Base-by-base conservation (phyloP, 75 land plant species). In the Azolla pinnata region DNA sequence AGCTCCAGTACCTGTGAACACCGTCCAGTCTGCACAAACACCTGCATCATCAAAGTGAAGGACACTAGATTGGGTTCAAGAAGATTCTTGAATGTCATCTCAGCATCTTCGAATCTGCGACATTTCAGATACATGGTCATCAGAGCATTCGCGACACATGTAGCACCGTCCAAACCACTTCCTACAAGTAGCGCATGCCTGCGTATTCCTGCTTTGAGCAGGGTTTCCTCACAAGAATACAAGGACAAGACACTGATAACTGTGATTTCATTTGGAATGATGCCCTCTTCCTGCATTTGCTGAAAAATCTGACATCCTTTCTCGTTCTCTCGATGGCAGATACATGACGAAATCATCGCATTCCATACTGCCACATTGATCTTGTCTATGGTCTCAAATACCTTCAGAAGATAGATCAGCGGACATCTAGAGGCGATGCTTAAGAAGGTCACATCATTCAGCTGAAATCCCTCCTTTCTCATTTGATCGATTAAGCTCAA, bases 121-220 rank as follows among this genome's bases (percentile, higher is more conserved):
- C 76, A 72, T 29, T 72, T 76, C 32, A 57, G 52, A 29, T 76
- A 76, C 75, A 72, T 66, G 48, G 71, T 70, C 23, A 67, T 33
- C 38, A 72, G 66, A 9, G 75, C 63, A 31, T 65, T 28, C n/a
- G 27, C 57, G 47, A 72, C 29, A 38, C 29, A 56, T 25, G 33
- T 33, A 30, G 66, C 57, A 0, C 19, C 12, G 17, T 75, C 59
- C 23, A 75, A 60, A 0, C 81, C 77, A 21, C 40, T 17, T 33
- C 70, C 74, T 14, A 79, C 17, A 0, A 64, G 17, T n/a, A 55
- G 63, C 26, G 65, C 72, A 74, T 79, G 81, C 35, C 69, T 26
- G 12, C 47, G 33, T 18, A 4, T 18, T 3, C 10, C 49, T 18
- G n/a, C 49, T 4, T 46, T 46, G n/a, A n/a, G n/a, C 14, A 46